phyloP scores from a whole-genome alignment of 257 asterid species.

The Gentiana straminea region DNA sequence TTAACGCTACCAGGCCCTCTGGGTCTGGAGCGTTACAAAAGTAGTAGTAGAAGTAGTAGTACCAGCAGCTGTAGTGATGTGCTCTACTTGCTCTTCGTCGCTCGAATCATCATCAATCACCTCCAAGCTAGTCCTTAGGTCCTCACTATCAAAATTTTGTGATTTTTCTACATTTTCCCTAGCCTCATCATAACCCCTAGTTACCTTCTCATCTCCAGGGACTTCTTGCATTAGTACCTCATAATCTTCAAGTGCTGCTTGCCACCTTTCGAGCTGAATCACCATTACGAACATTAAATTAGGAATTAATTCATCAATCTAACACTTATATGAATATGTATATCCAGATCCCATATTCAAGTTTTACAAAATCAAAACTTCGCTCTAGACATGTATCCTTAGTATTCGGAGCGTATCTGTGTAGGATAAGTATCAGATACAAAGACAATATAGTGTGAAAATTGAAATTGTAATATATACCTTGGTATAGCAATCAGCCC shows the following conservation, averaged over 20 bases:
- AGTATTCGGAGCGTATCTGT: too few relatives aligned
- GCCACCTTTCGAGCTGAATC: conserved; percentile 53
- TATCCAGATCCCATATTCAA: not conserved
- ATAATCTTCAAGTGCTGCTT: conserved; percentile 50
- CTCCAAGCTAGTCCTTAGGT: conserved; percentile 2
- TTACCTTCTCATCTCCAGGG: conserved; percentile 37
- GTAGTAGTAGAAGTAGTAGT: not conserved
- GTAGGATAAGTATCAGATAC: too few relatives aligned
- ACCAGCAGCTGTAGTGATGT: conserved; percentile 10
- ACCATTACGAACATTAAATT: not conserved
- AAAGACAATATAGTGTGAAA: not conserved
- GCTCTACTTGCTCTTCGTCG: conserved; percentile 10
- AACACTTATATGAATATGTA: too few relatives aligned
- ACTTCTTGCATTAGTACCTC: conserved; percentile 43
- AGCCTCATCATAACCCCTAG: conserved; percentile 21
- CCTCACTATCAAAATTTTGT: conserved; percentile 9
- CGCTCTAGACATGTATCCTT: too few relatives aligned
- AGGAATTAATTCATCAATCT: not conserved
- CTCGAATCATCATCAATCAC: not conserved
- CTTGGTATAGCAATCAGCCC: conserved; percentile 50
- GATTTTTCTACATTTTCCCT: conserved; percentile 26
- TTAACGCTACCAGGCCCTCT: too few relatives aligned
- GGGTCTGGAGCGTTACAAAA: too few relatives aligned
- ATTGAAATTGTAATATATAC: conserved; percentile 11
- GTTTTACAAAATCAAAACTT: not conserved